Conservation (phyloP, 2,329 filamentous ascomycete species). For the Coniella lustricola region DNA sequence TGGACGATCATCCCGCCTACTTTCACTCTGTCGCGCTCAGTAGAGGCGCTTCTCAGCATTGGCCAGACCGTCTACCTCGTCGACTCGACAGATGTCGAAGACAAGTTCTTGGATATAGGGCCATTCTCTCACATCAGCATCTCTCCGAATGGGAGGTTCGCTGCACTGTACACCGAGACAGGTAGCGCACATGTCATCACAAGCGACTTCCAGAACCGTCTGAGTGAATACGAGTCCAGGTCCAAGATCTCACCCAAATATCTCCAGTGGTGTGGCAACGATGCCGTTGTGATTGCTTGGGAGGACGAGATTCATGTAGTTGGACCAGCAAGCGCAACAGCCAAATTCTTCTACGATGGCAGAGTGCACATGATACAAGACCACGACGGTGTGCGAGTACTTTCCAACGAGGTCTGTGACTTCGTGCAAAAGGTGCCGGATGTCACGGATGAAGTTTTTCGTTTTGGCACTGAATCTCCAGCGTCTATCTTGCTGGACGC, state of each 20-base stretch:
- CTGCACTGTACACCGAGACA: constrained; percentile 78
- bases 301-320: constrained; percentile 96
- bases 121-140: constrained; percentile 88
- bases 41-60: constrained; percentile 86
- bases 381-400: constrained; percentile 76
- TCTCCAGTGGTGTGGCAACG: constrained; percentile 93
- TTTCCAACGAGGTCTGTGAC: constrained; percentile 93
- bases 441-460: constrained; percentile 82
- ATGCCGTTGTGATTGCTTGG: constrained; percentile 90
- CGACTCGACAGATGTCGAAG: constrained; percentile 84
- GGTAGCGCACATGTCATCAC: constrained; percentile 89
- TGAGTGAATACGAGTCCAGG: constrained; percentile 86
- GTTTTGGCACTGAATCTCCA: constrained; percentile 78
- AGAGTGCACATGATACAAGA: constrained; percentile 81
- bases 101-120: constrained; percentile 82
- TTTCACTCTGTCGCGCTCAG: constrained; percentile 82
- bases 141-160: constrained; percentile 83
- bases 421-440: constrained; percentile 91
- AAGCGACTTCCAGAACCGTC: constrained; percentile 85
- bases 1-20: constrained; percentile 87
- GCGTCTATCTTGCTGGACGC: constrained; percentile 92
- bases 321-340: constrained; percentile 71
- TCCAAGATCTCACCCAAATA: constrained; percentile 80
- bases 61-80: constrained; percentile 77
- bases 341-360: constrained; percentile 80